A percentile compares a stretch with the other conserved stretches of the same genome.
Conservation (phyloP, 2,329 filamentous ascomycete species). For the Epicoccum sorghinum region DNA sequence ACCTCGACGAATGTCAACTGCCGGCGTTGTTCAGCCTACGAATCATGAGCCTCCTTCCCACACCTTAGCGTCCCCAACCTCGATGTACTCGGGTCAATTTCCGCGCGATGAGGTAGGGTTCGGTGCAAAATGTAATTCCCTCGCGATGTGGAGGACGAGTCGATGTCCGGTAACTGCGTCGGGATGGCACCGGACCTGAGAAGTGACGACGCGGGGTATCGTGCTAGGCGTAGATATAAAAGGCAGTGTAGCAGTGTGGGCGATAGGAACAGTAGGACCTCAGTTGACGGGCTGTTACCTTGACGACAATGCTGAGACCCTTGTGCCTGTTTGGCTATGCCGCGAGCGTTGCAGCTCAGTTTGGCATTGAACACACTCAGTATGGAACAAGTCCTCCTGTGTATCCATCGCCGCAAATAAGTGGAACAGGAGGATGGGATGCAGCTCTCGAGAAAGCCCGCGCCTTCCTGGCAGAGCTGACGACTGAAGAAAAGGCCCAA, state of each 20-base stretch:
- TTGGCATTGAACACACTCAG: slow-evolving; percentile 28
- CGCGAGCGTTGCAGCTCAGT: slow-evolving; percentile 23
- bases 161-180: background rate
- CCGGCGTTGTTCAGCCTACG: background rate
- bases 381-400: slow-evolving; percentile 37
- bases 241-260: background rate
- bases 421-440: slow-evolving; percentile 36
- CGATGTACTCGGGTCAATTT: background rate
- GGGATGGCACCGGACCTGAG: background rate
- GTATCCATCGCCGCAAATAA: slow-evolving; percentile 37
- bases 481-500: slow-evolving; percentile 32
- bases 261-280: background rate
- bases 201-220: slow-evolving; percentile 4
- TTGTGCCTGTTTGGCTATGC: background rate
- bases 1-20: slow-evolving; percentile 3
- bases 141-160: slow-evolving; percentile 1
- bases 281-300: background rate
- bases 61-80: background rate
- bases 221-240: background rate
- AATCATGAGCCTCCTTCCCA: background rate
- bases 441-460: slow-evolving; percentile 28
- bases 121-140: background rate
- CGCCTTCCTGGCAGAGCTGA: slow-evolving; percentile 29
- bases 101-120: background rate
- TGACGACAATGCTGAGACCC: slow-evolving; percentile 1